Base-by-base conservation (phyloP, 1,139 yeast species). In the Saccharomycopsis hybrid region DNA sequence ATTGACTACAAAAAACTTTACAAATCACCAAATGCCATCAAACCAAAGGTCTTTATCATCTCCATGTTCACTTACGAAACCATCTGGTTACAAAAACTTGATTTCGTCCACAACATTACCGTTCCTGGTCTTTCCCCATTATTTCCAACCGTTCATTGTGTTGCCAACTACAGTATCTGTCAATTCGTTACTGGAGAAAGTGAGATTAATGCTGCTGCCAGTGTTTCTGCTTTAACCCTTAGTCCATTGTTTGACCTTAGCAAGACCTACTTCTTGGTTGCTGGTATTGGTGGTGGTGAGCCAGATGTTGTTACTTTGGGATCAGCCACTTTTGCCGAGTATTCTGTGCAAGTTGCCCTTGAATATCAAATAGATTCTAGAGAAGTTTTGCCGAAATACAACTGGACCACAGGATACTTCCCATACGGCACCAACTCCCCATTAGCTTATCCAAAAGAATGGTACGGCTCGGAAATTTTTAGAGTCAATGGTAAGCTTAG, bases 141-240 rank as follows among this genome's bases (percentile, higher is more conserved):
- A 42, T 80, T 72, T 66, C 82, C 84, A 33, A 61, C 70, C 27
- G 68, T 81, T 47, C 79, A 75, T 65, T 80, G 86, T 65, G 72
- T 74, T 47, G 60, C 68, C 41, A 70, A 77, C 64, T 77, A 72
- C 63, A 66, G 77, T 33, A 64, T 81, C 41, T 80, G 85, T 67
- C 81, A 79, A 60, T 62, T 80, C 53, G 78, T 84, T 45, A 78
- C 83, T 18, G 87, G 86, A 51, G 86, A 81, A 65, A 83, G 82
- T 55, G 85, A 80, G 62, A 76, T 79, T 58, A 81, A 81, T 59
- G 86, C 87, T 42, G 86, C 86, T 29, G 58, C 80, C 39, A 71
- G 85, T 38, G 63, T 80, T 54, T 70, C 77, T 48, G 80, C 86
- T 3, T 65, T 81, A 56, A 62, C 76, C 9, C 68, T 78, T 62